Conservation (phyloP, 2,329 filamentous ascomycete genomes). For the Chrysoporthe puriensis region DNA sequence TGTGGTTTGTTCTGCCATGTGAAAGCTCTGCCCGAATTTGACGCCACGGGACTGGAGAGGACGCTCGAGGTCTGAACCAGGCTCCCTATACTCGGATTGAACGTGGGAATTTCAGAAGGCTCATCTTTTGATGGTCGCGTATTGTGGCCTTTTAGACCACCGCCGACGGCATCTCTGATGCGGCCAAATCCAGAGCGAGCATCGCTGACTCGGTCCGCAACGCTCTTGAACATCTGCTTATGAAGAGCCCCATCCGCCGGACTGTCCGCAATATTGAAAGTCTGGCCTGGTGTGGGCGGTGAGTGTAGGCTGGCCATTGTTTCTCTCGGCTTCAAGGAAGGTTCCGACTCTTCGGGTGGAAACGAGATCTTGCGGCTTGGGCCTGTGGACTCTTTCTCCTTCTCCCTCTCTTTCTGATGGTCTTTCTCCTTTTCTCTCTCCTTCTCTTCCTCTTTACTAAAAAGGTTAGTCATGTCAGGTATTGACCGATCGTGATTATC, state of each 20-base stretch:
- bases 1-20: constrained; percentile 68
- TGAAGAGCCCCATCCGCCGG: constrained; percentile 59
- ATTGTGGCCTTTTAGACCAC: constrained; percentile 55
- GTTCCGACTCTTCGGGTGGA: constrained; percentile 54
- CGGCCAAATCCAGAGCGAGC: constrained; percentile 81
- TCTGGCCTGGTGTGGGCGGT: constrained; percentile 48
- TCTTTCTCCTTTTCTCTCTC: constrained; percentile 25
- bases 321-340: constrained; percentile 49
- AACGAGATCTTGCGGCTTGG: constrained; percentile 48
- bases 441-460: constrained; percentile 61
- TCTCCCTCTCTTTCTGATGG: constrained; percentile 21
- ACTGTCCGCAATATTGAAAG: constrained; percentile 51
- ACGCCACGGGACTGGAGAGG: constrained; percentile 44
- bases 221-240: constrained; percentile 75
- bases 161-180: constrained; percentile 83
- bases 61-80: constrained; percentile 42
- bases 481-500: constrained; percentile 52
- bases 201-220: constrained; percentile 78
- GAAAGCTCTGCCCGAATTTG: constrained; percentile 52
- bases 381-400: constrained; percentile 17
- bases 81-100: constrained; percentile 41
- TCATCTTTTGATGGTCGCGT: constrained; percentile 63
- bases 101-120: constrained; percentile 41
- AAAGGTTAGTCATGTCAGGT: constrained; percentile 51
- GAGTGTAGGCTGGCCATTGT: constrained; percentile 50